Percentiles rank a stretch among this genome's conserved stretches.
Conservation (phyloP, 2,329 filamentous ascomycete species). For the Aspergillus cejpii region DNA sequence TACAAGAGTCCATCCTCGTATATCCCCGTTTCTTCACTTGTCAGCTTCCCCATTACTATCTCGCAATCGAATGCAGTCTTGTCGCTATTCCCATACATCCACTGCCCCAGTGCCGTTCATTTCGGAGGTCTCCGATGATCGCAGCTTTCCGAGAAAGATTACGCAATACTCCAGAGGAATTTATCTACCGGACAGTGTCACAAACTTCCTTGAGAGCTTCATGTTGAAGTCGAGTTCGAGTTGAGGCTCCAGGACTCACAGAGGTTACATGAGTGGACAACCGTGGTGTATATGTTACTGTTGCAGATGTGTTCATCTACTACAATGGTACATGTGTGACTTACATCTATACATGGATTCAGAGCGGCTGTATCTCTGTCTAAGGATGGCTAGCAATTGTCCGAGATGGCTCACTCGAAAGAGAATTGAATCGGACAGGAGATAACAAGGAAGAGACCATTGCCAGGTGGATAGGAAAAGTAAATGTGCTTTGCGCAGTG, state of each 20-base stretch:
- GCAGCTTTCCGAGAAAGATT: conserved; percentile 8
- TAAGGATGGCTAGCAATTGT: too few species aligned
- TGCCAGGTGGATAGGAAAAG: background rate
- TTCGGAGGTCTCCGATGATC: conserved; percentile 20
- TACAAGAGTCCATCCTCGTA: too few species aligned
- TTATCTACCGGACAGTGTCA: too few species aligned
- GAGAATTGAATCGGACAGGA: too few species aligned
- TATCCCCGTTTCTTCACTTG: too few species aligned
- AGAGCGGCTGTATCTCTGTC: background rate
- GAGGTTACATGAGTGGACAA: background rate
- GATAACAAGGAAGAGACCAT: background rate
- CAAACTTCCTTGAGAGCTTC: background rate
- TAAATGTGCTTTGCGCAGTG: background rate
- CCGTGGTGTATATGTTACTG: background rate
- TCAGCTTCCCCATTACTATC: conserved; percentile 13
- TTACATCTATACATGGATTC: background rate
- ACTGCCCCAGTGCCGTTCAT: conserved; percentile 3
- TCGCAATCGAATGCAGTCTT: conserved; percentile 6
- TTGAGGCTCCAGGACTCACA: background rate
- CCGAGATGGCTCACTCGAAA: too few species aligned
- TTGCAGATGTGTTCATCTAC: background rate
- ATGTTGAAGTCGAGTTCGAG: background rate
- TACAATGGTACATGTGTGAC: background rate
- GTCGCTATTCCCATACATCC: conserved; percentile 2
- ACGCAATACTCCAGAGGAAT: too few species aligned